Percentiles rank a stretch among this genome's conserved stretches.
phyloP scores from a whole-genome alignment of 2,329 filamentous ascomycete genomes.

The Botrytis hyacinthi region DNA sequence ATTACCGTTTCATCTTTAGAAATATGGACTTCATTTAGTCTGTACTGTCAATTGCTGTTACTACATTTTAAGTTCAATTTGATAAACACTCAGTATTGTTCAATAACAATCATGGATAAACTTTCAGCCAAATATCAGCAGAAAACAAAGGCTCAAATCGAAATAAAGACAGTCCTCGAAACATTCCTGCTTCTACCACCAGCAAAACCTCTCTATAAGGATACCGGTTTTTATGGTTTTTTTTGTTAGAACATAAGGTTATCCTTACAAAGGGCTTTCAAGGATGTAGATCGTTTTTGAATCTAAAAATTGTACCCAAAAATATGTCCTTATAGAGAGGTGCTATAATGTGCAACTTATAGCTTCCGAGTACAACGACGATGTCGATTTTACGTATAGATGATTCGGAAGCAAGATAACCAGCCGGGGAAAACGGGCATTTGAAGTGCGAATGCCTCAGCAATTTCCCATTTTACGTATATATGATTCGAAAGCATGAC shows the following conservation, averaged over 20 bases:
- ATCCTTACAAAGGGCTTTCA: background rate
- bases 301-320: background rate
- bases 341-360: background rate
- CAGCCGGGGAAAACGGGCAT: background rate
- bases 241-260: no score
- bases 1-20: background rate
- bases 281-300: background rate
- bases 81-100: background rate
- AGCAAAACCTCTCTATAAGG: background rate
- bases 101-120: background rate
- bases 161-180: no score
- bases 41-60: no score
- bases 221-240: no score
- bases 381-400: background rate
- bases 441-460: background rate
- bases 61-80: background rate
- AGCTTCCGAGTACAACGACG: background rate
- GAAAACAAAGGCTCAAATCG: background rate
- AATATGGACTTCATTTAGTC: background rate
- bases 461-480: background rate
- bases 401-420: background rate
- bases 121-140: background rate
- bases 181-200: background rate
- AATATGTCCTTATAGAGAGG: background rate
- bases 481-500: background rate